Percentiles rank a stretch among this genome's conserved stretches.
These are phyloP conservation scores for Colletotrichum plurivorum DNA, from an alignment of 2,329 filamentous ascomycete genomes.

Conservation along the genomic window DNA sequence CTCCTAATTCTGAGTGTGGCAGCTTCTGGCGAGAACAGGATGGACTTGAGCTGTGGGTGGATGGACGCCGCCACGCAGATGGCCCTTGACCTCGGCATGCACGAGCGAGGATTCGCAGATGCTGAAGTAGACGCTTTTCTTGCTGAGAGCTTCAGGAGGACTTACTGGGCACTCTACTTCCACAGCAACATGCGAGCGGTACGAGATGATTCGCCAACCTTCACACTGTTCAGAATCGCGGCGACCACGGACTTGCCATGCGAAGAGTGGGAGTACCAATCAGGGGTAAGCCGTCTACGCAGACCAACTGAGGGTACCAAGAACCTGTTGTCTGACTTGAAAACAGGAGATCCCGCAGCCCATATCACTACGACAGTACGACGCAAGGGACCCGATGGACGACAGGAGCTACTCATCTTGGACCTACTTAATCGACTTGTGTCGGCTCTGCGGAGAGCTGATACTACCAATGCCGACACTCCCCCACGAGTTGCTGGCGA, in stretches of 20 bases:
- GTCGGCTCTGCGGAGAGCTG: constrained; percentile 51
- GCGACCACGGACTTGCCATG: constrained; percentile 55
- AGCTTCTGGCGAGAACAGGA: constrained; percentile 49
- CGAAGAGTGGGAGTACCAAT: constrained; percentile 57
- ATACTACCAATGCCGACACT: constrained; percentile 47
- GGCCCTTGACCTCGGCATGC: constrained; percentile 51
- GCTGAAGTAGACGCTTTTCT: constrained; percentile 51
- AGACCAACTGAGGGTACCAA: too few relatives aligned
- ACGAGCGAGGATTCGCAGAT: constrained; percentile 50
- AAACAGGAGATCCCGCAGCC: constrained; percentile 52
- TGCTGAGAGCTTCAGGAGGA: constrained; percentile 57
- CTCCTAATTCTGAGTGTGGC: constrained; percentile 49
- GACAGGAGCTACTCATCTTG: constrained; percentile 54
- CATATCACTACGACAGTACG: constrained; percentile 51
- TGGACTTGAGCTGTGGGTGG: constrained; percentile 47
- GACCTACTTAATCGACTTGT: constrained; percentile 55
- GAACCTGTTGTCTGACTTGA: background rate
- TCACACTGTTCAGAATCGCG: constrained; percentile 47
- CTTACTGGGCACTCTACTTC: constrained; percentile 57
- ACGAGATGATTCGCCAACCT: constrained; percentile 43
- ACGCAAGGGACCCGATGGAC: constrained; percentile 52
- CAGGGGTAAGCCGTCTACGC: constrained; percentile 50
- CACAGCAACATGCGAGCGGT: constrained; percentile 45
- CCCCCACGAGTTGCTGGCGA: constrained; percentile 43
- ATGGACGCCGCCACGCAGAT: constrained; percentile 48